These are phyloP conservation scores for Fusarium sp. DNA, from an alignment of 2,329 filamentous ascomycete genomes.

Conservation along the genomic window DNA sequence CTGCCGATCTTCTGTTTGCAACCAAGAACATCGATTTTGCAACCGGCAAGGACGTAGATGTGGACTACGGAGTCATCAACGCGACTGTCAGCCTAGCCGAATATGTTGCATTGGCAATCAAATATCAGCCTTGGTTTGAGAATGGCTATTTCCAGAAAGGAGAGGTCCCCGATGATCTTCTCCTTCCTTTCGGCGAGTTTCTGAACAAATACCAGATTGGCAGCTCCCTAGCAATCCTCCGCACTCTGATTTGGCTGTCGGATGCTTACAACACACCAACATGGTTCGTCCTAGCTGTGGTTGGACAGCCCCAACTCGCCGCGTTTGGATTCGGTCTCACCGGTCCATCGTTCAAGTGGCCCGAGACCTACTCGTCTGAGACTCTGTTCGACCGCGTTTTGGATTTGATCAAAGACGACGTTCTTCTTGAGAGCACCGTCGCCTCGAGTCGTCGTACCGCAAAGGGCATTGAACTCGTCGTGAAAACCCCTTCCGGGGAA, in stretches of 20 bases:
- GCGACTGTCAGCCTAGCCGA: neutral
- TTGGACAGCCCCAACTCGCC: constrained; percentile 24
- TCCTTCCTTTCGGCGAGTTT: constrained; percentile 31
- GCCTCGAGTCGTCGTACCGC: constrained; percentile 9
- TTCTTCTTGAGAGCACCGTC: constrained; percentile 30
- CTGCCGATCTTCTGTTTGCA: neutral
- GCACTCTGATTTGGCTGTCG: constrained; percentile 26
- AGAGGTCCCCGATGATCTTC: constrained; percentile 15
- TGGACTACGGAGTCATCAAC: constrained; percentile 22
- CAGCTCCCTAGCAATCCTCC: constrained; percentile 9
- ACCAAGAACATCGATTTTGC: constrained; percentile 28
- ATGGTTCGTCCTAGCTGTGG: constrained; percentile 34
- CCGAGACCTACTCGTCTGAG: constrained; percentile 21
- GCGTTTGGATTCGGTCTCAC: constrained; percentile 15
- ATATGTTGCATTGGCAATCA: constrained; percentile 14
- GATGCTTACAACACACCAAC: constrained; percentile 22
- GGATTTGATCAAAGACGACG: constrained; percentile 17
- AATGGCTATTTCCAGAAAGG: constrained; percentile 35
- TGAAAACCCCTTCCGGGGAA: constrained; percentile 27
- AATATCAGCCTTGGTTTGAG: constrained; percentile 35
- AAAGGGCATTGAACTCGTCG: constrained; percentile 5
- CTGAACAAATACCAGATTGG: constrained; percentile 16
- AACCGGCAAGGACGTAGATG: constrained; percentile 20
- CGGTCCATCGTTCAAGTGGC: constrained; percentile 27
- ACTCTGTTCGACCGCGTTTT: constrained; percentile 26